phyloP scores from a whole-genome alignment of 1,139 yeast species.

The Pichia terricola region DNA sequence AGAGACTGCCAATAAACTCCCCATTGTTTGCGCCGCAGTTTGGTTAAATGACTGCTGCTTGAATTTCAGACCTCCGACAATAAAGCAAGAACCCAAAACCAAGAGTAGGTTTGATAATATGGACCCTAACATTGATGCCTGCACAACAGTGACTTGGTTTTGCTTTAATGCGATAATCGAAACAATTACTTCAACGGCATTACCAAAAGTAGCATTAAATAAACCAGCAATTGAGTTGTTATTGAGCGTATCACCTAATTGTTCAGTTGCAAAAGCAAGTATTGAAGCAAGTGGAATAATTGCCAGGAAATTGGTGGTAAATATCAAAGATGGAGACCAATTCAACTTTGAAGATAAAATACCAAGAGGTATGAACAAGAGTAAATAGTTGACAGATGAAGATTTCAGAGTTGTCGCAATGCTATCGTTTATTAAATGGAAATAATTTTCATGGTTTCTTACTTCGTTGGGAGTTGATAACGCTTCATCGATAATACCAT shows the following conservation, averaged over 20 bases:
- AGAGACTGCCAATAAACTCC: conserved; percentile 83
- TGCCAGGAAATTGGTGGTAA: conserved; percentile 74
- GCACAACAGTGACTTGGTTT: conserved; percentile 87
- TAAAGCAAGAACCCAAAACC: conserved; percentile 91
- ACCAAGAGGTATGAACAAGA: conserved; percentile 86
- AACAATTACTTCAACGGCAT: conserved; percentile 88
- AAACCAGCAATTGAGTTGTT: conserved; percentile 89
- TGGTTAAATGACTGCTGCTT: conserved; percentile 85
- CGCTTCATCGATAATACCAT: too few relatives aligned
- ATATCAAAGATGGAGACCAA: conserved; percentile 52
- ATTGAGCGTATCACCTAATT: conserved; percentile 64
- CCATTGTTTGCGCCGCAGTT: conserved; percentile 97
- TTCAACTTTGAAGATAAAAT: conserved; percentile 53
- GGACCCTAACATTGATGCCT: conserved; percentile 94
- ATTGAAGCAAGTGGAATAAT: conserved; percentile 89
- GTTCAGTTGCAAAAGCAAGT: conserved; percentile 88
- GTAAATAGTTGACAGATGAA: conserved; percentile 68
- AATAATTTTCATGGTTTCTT: too few relatives aligned
- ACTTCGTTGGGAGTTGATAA: too few relatives aligned
- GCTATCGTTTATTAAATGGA: background rate
- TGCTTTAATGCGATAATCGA: conserved; percentile 79
- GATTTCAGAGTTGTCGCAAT: conserved; percentile 35
- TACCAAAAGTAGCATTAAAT: conserved; percentile 92
- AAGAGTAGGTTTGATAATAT: conserved; percentile 77
- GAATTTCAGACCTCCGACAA: conserved; percentile 85